phyloP scores from a whole-genome alignment of 768 basidiomycete genomes.

The Suillus paluster region DNA sequence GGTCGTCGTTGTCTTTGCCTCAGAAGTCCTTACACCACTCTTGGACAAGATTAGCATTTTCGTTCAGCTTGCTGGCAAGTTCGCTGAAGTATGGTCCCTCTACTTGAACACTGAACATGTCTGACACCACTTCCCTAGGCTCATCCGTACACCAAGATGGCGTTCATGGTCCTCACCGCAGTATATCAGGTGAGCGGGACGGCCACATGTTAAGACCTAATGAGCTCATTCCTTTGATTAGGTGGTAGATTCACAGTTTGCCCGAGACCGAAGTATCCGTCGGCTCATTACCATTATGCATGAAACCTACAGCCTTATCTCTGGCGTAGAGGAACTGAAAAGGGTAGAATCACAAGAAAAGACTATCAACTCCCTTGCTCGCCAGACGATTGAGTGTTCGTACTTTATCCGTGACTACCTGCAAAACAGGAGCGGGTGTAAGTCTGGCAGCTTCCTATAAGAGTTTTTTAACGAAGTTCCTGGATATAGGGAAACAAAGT shows the following conservation, averaged over 20 bases:
- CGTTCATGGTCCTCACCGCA: slow-evolving; percentile 6
- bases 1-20: neutral
- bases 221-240: neutral
- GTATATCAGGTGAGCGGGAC: slow-evolving; percentile 5
- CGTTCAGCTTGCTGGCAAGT: slow-evolving; percentile 3
- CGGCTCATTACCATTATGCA: slow-evolving; percentile 11
- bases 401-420: slow-evolving; percentile 35
- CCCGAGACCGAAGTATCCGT: slow-evolving; percentile 7
- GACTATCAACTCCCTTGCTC: slow-evolving; percentile 16
- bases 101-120: neutral
- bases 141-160: slow-evolving; percentile 20
- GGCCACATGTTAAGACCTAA: neutral
- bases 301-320: slow-evolving; percentile 14
- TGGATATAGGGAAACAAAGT: neutral
- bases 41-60: slow-evolving; percentile 15
- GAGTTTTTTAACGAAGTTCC: neutral
- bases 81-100: slow-evolving; percentile 9
- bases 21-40: slow-evolving; percentile 10
- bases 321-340: slow-evolving; percentile 9
- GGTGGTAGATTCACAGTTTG: slow-evolving; percentile 6
- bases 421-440: slow-evolving; percentile 24
- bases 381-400: slow-evolving; percentile 33
- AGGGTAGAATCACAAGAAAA: slow-evolving; percentile 10
- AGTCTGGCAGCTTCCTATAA: slow-evolving; percentile 6
- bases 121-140: slow-evolving; percentile 10